phyloP scores from a whole-genome alignment of 1,284 basidiomycete species.

The Paramarasmius palmivorus region DNA sequence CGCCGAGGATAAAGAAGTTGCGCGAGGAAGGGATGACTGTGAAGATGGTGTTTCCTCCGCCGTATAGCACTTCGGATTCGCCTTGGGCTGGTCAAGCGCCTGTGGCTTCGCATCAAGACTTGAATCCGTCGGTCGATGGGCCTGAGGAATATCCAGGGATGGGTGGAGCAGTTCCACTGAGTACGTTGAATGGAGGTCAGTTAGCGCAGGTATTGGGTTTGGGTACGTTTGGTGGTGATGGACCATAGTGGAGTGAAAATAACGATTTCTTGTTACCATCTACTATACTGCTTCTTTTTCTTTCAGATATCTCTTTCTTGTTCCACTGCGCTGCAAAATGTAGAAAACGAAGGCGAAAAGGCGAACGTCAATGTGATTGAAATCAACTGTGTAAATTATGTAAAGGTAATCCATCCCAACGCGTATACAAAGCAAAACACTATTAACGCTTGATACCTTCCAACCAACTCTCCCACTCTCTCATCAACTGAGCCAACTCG shows the following conservation, averaged over 20 bases:
- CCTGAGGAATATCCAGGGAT: too few relatives aligned
- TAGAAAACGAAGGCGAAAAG: not conserved
- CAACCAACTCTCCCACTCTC: constrained; percentile 8
- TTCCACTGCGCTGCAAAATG: too few relatives aligned
- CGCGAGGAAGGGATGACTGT: constrained; percentile 5
- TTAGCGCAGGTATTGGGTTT: too few relatives aligned
- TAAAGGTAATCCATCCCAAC: not conserved
- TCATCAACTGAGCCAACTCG: not conserved
- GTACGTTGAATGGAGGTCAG: too few relatives aligned
- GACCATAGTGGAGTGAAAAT: too few relatives aligned
- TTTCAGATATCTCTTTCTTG: too few relatives aligned
- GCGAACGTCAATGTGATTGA: too few relatives aligned
- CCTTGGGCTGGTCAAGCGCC: not conserved
- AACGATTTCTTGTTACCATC: too few relatives aligned
- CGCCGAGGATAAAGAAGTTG: constrained; percentile 5
- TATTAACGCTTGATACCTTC: not conserved
- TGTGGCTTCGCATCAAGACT: not conserved
- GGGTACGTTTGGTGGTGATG: too few relatives aligned
- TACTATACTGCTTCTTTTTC: too few relatives aligned
- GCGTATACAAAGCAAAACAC: not conserved
- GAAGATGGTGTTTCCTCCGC: not conserved
- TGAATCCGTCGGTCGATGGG: not conserved
- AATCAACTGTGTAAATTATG: not conserved
- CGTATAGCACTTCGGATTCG: not conserved
- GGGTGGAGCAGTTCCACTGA: too few relatives aligned